phyloP scores from a whole-genome alignment of 371 early-diverging fungal genomes.

The Sporodiniella umbellata region DNA sequence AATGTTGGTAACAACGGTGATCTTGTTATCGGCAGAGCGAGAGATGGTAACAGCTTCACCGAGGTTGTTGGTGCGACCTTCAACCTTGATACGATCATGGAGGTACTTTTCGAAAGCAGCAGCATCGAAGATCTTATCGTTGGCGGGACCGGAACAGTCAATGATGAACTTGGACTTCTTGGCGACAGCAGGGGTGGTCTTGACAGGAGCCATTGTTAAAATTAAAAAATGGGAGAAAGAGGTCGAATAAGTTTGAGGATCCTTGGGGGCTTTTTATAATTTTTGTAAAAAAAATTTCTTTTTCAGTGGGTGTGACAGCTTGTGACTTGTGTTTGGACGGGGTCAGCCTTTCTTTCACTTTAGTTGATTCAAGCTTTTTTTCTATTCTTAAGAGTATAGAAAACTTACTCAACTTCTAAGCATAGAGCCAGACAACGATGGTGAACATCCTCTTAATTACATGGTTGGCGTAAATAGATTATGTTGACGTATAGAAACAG shows the following conservation, averaged over 20 bases:
- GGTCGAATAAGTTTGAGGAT: slow-evolving; percentile 8
- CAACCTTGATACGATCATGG: slow-evolving; percentile 97
- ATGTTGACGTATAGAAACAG: too few relatives aligned
- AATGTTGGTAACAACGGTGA: slow-evolving; percentile 76
- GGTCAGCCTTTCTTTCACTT: background rate
- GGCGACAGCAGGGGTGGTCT: slow-evolving; percentile 36
- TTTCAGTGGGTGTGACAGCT: background rate
- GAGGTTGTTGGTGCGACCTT: slow-evolving; percentile 95
- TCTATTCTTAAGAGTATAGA: too few relatives aligned
- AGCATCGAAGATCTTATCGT: slow-evolving; percentile 95
- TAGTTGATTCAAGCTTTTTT: too few relatives aligned
- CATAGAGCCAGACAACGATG: too few relatives aligned
- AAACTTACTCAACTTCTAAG: too few relatives aligned
- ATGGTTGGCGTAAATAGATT: too few relatives aligned
- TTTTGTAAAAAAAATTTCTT: background rate
- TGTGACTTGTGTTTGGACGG: background rate
- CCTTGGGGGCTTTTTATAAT: background rate
- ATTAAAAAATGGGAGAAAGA: slow-evolving; percentile 17
- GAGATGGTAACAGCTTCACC: slow-evolving; percentile 83
- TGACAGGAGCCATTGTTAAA: slow-evolving; percentile 44
- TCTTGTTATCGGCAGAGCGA: slow-evolving; percentile 73
- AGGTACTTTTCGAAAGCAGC: slow-evolving; percentile 97
- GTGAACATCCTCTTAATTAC: too few relatives aligned
- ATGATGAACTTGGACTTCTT: slow-evolving; percentile 81
- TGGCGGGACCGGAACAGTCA: slow-evolving; percentile 92